Conservation (phyloP, 2,329 filamentous ascomycete species). For the Pseudophaeomoniella oleicola region DNA sequence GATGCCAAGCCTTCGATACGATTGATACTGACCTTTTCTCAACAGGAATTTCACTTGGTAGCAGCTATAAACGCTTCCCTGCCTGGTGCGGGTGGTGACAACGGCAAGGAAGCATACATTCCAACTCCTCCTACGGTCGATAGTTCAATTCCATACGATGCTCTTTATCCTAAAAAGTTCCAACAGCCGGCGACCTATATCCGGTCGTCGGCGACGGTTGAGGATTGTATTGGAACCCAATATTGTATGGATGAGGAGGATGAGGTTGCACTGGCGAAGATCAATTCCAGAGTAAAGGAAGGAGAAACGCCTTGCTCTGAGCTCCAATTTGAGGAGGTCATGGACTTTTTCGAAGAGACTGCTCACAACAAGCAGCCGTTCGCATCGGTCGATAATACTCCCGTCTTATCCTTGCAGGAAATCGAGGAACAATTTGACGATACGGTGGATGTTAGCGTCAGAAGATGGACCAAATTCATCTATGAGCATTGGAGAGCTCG, state of each 20-base stretch:
- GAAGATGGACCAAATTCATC: constrained; percentile 56
- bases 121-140: constrained; percentile 51
- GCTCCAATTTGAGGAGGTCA: constrained; percentile 83
- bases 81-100: constrained; percentile 38
- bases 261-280: constrained; percentile 64
- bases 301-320: constrained; percentile 54
- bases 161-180: constrained; percentile 67
- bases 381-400: constrained; percentile 76
- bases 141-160: constrained; percentile 67
- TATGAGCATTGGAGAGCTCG: constrained; percentile 81
- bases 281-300: constrained; percentile 59
- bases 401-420: constrained; percentile 58
- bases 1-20: not conserved
- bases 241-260: constrained; percentile 96
- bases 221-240: constrained; percentile 77
- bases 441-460: constrained; percentile 37
- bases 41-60: constrained; percentile 87
- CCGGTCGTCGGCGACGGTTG: constrained; percentile 93
- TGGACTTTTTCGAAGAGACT: constrained; percentile 88
- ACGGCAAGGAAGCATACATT: constrained; percentile 50
- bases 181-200: constrained; percentile 85
- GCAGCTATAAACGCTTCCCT: constrained; percentile 56
- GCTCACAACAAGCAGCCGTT: constrained; percentile 73
- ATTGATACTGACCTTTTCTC: constrained; percentile 9
- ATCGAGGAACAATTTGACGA: constrained; percentile 57